These are phyloP conservation scores for Rachicladosporium sp. DNA, from an alignment of 2,329 filamentous ascomycete species.

Conservation along the genomic window DNA sequence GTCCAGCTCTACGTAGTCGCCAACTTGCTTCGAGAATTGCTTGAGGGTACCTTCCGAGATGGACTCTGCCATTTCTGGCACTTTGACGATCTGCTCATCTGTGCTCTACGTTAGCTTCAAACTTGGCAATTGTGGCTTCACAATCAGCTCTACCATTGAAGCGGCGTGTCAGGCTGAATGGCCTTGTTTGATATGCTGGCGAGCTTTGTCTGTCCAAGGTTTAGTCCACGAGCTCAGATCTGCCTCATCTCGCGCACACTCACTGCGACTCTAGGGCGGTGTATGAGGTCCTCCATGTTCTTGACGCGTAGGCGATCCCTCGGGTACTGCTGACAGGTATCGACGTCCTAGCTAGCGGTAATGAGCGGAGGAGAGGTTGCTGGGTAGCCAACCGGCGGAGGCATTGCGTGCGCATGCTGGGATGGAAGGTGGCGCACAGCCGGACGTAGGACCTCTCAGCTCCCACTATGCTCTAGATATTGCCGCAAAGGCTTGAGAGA, in stretches of 20 bases:
- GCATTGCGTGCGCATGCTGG: slow-evolving; percentile 28
- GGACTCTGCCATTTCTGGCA: slow-evolving; percentile 96
- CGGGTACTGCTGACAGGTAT: slow-evolving; percentile 14
- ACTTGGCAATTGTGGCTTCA: not conserved
- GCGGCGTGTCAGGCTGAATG: slow-evolving; percentile 22
- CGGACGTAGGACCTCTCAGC: slow-evolving; percentile 6
- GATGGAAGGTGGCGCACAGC: slow-evolving; percentile 16
- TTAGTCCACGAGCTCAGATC: slow-evolving; percentile 9
- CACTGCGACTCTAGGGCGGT: slow-evolving; percentile 6
- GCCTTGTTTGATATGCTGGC: slow-evolving; percentile 16
- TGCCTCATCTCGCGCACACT: not conserved
- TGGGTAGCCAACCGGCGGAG: slow-evolving; percentile 23
- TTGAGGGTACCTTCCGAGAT: slow-evolving; percentile 96
- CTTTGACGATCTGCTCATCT: slow-evolving; percentile 80
- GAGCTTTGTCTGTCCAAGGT: slow-evolving; percentile 16
- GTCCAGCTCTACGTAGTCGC: slow-evolving; percentile 87
- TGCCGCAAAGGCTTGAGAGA: slow-evolving; percentile 4
- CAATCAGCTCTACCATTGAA: slow-evolving; percentile 17
- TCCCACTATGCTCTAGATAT: slow-evolving; percentile 1
- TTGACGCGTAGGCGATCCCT: slow-evolving; percentile 12
- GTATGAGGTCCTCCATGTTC: slow-evolving; percentile 9
- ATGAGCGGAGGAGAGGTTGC: slow-evolving; percentile 13
- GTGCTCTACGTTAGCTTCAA: slow-evolving; percentile 3
- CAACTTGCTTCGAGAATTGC: slow-evolving; percentile 85
- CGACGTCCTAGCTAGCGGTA: slow-evolving; percentile 17